Conservation (phyloP, 805 yeast species). For the Teunomyces stri region DNA sequence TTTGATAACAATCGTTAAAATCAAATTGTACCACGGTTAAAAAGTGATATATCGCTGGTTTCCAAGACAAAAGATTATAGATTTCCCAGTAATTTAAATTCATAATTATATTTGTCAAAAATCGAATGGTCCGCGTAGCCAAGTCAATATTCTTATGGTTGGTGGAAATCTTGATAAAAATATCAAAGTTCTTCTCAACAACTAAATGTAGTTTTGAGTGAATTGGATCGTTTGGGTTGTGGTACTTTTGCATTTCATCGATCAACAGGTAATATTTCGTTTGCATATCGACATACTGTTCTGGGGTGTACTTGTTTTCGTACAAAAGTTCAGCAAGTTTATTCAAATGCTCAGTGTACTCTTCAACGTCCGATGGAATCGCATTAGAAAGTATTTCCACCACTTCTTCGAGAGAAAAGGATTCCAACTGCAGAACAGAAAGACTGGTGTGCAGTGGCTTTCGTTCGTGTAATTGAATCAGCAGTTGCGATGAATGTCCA, state of each 20-base stretch:
- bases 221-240: slow-evolving; percentile 24
- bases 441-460: slow-evolving; percentile 5
- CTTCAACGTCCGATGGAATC: slow-evolving; percentile 28
- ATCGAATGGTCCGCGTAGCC: slow-evolving; percentile 34
- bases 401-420: slow-evolving; percentile 20
- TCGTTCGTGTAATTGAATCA: slow-evolving; percentile 7
- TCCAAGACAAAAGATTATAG: slow-evolving; percentile 39
- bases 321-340: slow-evolving; percentile 28
- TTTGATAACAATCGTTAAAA: slow-evolving; percentile 37
- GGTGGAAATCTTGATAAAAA: slow-evolving; percentile 35
- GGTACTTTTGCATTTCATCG: slow-evolving; percentile 21
- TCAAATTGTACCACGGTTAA: slow-evolving; percentile 38
- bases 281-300: slow-evolving; percentile 18
- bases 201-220: slow-evolving; percentile 30
- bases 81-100: slow-evolving; percentile 44
- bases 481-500: slow-evolving; percentile 7
- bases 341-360: slow-evolving; percentile 37
- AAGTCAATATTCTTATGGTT: slow-evolving; percentile 27
- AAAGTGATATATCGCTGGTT: slow-evolving; percentile 42
- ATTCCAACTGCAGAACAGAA: slow-evolving; percentile 3
- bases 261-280: slow-evolving; percentile 24
- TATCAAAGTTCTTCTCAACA: slow-evolving; percentile 39
- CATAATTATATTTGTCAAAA: slow-evolving; percentile 37
- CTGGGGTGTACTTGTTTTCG: slow-evolving; percentile 13
- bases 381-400: slow-evolving; percentile 25